phyloP scores from a whole-genome alignment of 1,284 basidiomycete species.

The Polyporus tsugae region DNA sequence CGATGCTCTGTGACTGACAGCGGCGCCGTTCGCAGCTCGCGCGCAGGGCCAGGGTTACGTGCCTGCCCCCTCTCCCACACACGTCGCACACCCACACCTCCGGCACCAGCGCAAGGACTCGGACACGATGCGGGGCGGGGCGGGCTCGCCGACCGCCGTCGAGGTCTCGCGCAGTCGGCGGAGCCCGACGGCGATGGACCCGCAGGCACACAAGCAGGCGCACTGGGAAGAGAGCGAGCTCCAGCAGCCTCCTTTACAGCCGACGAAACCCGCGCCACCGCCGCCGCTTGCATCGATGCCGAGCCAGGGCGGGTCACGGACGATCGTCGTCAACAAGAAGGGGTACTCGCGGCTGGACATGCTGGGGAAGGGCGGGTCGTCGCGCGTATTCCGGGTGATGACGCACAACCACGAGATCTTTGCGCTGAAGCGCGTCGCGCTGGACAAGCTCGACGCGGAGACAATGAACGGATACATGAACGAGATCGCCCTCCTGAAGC shows the following conservation, averaged over 20 bases:
- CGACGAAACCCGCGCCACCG: neutral
- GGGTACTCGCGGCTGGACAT: conserved; percentile 85
- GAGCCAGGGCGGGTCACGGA: conserved; percentile 7
- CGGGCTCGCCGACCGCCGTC: conserved; percentile 49
- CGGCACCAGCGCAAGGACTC: conserved; percentile 74
- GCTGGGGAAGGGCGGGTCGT: conserved; percentile 92
- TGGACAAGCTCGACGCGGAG: conserved; percentile 87
- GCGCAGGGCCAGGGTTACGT: conserved; percentile 36
- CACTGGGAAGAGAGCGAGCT: conserved; percentile 27
- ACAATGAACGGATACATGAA: conserved; percentile 94
- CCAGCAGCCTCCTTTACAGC: conserved; percentile 22
- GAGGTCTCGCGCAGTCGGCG: conserved; percentile 55
- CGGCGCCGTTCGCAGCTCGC: conserved; percentile 23
- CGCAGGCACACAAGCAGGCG: conserved; percentile 42
- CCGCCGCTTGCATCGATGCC: neutral
- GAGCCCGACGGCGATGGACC: conserved; percentile 71
- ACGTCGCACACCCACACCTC: conserved; percentile 41
- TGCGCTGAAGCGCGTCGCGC: conserved; percentile 88
- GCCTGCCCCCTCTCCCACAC: conserved; percentile 42
- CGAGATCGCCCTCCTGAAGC: conserved; percentile 89
- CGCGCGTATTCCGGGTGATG: conserved; percentile 92
- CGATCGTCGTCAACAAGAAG: conserved; percentile 69
- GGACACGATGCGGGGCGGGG: conserved; percentile 62
- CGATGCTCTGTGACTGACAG: conserved; percentile 8
- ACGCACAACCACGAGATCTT: conserved; percentile 79